Base-by-base conservation (phyloP, 305 asterid genomes). In the Ajuga reptans region DNA sequence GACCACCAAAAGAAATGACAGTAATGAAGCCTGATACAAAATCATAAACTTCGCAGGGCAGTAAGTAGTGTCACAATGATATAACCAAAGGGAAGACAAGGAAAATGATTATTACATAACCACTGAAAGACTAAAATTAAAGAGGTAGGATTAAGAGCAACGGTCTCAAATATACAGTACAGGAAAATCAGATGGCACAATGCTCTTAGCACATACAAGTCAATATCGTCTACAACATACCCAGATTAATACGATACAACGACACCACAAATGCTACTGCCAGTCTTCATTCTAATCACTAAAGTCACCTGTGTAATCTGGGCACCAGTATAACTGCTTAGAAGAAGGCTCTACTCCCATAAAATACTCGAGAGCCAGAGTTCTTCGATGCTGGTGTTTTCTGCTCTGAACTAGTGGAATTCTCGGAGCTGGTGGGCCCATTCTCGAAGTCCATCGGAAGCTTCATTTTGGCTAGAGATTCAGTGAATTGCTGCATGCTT, bases 291-390 rank as follows among this genome's bases (percentile, higher is more conserved):
- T 73, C 82, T 77, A 82, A 73, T 43, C 73, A 70, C 82, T 79
- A 77, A 76, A 65, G 69, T 72, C 82, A 79, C 81, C 78, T 73
- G 81, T 64, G 77, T 77, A 46, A 68, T 51, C 75, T 53, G 73
- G 58, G 75, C 65, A 49, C 65, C 57, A 39, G 36, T 33, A 12
- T 18, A 60, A 18, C 55, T 21, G 65, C 75, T 83, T 74, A 83
- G 80, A 83, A 83, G 79, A 83, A 83, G 64, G 87, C 87, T 69
- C 85, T 71, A 21, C 87, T 83, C 45, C 87, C 87, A 50, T 83
- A 83, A 68, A 83, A 83, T 43, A 94, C 98, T 27, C 93, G 85
- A 62, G 95, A 80, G 58, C 91, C 90, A 1, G 95, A 73, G 83
- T 70, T 86, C 82, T 87, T 89, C 5, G 96, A 79, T 10, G 86